Conservation (phyloP, 2,329 filamentous ascomycete genomes). For the Herpomyces periplanetae region DNA sequence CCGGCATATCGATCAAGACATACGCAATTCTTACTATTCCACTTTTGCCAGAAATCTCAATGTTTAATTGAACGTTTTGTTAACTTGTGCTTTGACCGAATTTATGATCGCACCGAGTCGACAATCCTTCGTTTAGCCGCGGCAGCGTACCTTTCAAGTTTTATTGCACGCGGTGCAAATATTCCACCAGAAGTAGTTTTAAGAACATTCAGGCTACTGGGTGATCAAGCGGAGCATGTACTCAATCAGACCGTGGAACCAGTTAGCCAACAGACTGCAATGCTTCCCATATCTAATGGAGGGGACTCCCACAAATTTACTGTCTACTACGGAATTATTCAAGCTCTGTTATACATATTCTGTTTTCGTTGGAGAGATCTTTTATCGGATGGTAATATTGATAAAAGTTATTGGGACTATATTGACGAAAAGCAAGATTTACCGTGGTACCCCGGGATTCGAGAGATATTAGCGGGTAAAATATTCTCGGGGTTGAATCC, state of each 20-base stretch:
- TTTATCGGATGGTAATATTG: slow-evolving; percentile 9
- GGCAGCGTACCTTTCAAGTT: slow-evolving; percentile 68
- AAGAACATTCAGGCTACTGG: slow-evolving; percentile 38
- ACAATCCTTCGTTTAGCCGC: slow-evolving; percentile 42
- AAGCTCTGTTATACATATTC: slow-evolving; percentile 70
- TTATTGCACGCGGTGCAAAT: slow-evolving; percentile 56
- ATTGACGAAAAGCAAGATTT: slow-evolving; percentile 16
- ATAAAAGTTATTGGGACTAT: slow-evolving; percentile 12
- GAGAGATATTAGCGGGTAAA: slow-evolving; percentile 29
- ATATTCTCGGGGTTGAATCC: slow-evolving; percentile 73
- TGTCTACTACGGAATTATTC: slow-evolving; percentile 53
- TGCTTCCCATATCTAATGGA: slow-evolving; percentile 17
- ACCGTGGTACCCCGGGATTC: slow-evolving; percentile 31
- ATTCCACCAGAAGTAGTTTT: slow-evolving; percentile 37
- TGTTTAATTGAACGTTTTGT: slow-evolving; percentile 45
- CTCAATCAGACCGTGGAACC: slow-evolving; percentile 29
- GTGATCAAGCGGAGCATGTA: slow-evolving; percentile 33
- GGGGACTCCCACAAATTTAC: slow-evolving; percentile 15
- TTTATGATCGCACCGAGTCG: slow-evolving; percentile 21
- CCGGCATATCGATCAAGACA: slow-evolving; percentile 70
- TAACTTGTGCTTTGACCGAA: slow-evolving; percentile 28
- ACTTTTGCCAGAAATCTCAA: slow-evolving; percentile 52
- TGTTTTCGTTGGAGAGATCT: slow-evolving; percentile 93
- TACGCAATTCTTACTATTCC: slow-evolving; percentile 78
- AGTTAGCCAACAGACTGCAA: slow-evolving; percentile 34